phyloP scores from a whole-genome alignment of 257 asterid genomes.

The Solanum rostratum region DNA sequence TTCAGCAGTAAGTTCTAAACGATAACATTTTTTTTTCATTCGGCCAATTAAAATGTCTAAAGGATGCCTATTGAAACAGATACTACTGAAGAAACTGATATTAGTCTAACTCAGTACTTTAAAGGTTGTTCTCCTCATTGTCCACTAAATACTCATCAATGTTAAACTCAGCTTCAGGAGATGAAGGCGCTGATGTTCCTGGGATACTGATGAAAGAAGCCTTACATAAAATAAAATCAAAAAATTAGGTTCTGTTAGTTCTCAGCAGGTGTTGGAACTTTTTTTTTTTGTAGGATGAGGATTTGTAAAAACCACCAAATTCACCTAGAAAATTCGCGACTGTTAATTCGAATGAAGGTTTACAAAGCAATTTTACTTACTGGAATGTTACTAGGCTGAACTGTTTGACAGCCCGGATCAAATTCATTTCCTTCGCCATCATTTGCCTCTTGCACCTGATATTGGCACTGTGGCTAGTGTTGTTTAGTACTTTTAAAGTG shows the following conservation, averaged over 20 bases:
- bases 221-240: neutral
- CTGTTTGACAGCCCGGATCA: neutral
- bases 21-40: neutral
- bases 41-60: too few species aligned
- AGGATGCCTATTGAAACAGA: too few species aligned
- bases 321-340: neutral
- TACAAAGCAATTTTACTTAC: constrained; percentile 4
- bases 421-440: neutral
- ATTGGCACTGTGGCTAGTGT: neutral
- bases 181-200: neutral
- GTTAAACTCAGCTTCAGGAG: neutral
- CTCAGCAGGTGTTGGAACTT: neutral
- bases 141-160: neutral
- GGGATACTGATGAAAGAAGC: neutral
- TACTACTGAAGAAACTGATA: neutral
- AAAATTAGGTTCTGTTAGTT: neutral
- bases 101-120: neutral
- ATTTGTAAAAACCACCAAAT: neutral
- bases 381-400: neutral
- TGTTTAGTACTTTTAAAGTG: neutral
- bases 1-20: neutral
- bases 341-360: neutral
- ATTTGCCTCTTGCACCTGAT: neutral
- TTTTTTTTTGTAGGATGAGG: neutral
- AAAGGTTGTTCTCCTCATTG: neutral